Evolutionary conservation across 371 early-diverging fungal species (phyloP).

Genomic region (Syncephalastrum monosporum): DNA sequence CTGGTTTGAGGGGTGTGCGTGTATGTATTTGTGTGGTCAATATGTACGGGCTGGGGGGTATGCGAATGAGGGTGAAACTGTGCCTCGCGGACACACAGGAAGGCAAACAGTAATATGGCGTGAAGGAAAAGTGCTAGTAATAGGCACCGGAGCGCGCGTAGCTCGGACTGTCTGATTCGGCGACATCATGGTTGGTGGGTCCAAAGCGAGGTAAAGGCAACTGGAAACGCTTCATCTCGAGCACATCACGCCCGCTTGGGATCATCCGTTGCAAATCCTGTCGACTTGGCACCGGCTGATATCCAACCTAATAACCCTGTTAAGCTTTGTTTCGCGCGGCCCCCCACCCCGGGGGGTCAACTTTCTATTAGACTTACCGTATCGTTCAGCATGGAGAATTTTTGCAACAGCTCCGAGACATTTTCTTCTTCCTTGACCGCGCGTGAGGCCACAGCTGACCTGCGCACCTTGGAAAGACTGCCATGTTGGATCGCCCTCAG

Average conservation of each 20-base stretch:
- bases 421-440: conserved; percentile 55
- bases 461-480: conserved; percentile 43
- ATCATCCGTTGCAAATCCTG: conserved; percentile 55
- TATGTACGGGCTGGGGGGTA: too few relatives aligned
- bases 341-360: too few relatives aligned
- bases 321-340: background rate
- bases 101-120: too few relatives aligned
- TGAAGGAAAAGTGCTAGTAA: conserved; percentile 2
- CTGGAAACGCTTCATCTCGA: conserved; percentile 48
- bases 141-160: conserved; percentile 19
- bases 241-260: conserved; percentile 59
- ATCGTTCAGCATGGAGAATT: conserved; percentile 57
- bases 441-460: conserved; percentile 45
- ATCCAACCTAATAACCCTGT: conserved; percentile 38
- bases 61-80: too few relatives aligned
- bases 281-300: conserved; percentile 49
- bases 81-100: too few relatives aligned
- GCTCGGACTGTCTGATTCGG: background rate
- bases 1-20: too few relatives aligned
- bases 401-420: conserved; percentile 43
- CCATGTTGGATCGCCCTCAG: conserved; percentile 52
- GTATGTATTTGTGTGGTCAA: too few relatives aligned
- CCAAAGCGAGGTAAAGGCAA: conserved; percentile 57
- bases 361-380: conserved; percentile 34
- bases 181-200: conserved; percentile 16